Conservation (phyloP, 345 rosid genomes). For the Abelmoschus esculentus region DNA sequence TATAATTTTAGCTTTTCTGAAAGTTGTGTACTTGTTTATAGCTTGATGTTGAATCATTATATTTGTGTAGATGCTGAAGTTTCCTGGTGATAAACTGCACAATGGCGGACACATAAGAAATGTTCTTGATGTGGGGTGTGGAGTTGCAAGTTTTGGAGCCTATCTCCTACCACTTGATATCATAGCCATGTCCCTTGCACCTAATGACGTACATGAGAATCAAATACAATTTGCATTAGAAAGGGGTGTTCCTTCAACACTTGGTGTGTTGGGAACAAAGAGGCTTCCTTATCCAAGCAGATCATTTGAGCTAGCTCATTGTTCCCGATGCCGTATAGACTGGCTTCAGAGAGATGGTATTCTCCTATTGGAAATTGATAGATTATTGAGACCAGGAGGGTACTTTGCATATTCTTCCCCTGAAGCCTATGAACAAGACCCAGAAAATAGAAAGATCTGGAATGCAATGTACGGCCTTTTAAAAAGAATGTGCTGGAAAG, state of each 20-base stretch:
- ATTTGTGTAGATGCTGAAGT: slow-evolving; percentile 84
- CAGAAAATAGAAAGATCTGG: slow-evolving; percentile 75
- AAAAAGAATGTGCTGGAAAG: slow-evolving; percentile 90
- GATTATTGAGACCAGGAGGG: slow-evolving; percentile 94
- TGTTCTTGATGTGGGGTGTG: slow-evolving; percentile 97
- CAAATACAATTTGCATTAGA: slow-evolving; percentile 97
- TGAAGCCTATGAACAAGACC: slow-evolving; percentile 89
- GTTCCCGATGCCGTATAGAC: slow-evolving; percentile 94
- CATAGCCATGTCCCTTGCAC: slow-evolving; percentile 91
- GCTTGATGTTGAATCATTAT: slow-evolving; percentile 8
- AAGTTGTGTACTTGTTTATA: background rate
- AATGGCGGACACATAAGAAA: slow-evolving; percentile 33
- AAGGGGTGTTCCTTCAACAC: slow-evolving; percentile 89
- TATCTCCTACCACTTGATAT: slow-evolving; percentile 80
- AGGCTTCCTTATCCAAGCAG: slow-evolving; percentile 96
- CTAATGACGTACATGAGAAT: slow-evolving; percentile 96
- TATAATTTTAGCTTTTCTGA: background rate
- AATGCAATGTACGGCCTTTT: slow-evolving; percentile 74
- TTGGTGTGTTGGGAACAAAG: slow-evolving; percentile 93
- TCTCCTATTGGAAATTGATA: slow-evolving; percentile 84
- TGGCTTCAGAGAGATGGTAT: slow-evolving; percentile 98
- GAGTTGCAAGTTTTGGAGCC: slow-evolving; percentile 99
- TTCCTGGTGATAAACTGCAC: slow-evolving; percentile 77
- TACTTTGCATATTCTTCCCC: slow-evolving; percentile 96
- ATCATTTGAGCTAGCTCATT: slow-evolving; percentile 95